Evolutionary conservation across 192 early-diverging fungal species (phyloP).

Genomic region (Backusella westeae): DNA sequence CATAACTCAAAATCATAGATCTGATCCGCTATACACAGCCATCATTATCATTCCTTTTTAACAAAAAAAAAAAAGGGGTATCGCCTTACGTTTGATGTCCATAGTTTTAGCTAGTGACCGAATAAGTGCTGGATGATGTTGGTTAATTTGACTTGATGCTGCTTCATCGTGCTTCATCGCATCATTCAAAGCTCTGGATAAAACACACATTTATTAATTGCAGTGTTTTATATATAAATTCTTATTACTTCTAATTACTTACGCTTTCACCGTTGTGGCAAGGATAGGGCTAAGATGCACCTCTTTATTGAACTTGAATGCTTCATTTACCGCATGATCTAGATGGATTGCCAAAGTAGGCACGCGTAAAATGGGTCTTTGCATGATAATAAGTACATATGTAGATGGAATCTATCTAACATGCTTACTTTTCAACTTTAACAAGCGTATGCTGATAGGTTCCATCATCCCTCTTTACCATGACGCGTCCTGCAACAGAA

Average conservation of each 20-base stretch:
- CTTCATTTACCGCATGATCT: constrained; percentile 69
- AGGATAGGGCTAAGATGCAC: constrained; percentile 87
- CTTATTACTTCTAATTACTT: background rate
- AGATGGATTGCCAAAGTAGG: constrained; percentile 97
- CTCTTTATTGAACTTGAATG: constrained; percentile 96
- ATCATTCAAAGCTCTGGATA: constrained; percentile 21
- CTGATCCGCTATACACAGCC: constrained; percentile 48
- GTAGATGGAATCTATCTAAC: background rate
- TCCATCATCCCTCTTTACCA: constrained; percentile 71
- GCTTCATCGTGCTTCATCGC: background rate
- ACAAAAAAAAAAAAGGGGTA: background rate
- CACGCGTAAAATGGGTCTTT: constrained; percentile 86
- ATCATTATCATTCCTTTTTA: background rate
- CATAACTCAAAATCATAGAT: constrained; percentile 97
- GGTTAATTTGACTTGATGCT: constrained; percentile 26
- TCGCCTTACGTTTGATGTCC: constrained; percentile 44
- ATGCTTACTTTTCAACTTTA: constrained; percentile 58
- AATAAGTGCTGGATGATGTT: constrained; percentile 86
- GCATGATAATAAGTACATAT: background rate
- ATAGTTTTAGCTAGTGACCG: constrained; percentile 75
- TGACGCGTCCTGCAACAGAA: constrained; percentile 88
- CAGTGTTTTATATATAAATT: background rate
- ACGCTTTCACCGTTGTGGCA: constrained; percentile 65
- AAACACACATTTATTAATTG: background rate
- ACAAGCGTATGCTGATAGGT: constrained; percentile 74